Evolutionary conservation across 208 protist genomes (phyloP), one percentile per base, ranked within the genome.

Genomic region (Trypanosoma platydactyli): DNA sequence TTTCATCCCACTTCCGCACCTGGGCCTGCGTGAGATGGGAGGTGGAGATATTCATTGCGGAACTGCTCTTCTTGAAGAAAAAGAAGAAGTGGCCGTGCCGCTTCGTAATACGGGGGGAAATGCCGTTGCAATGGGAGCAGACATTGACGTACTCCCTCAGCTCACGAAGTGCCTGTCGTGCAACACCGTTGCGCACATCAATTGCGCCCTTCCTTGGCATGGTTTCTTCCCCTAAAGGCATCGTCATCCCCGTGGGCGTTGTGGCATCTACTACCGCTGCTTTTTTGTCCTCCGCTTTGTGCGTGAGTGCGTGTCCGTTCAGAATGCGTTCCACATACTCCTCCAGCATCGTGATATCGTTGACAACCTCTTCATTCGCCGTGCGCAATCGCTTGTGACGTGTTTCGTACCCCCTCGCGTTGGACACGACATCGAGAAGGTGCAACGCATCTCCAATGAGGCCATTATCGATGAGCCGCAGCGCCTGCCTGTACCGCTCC

Each of bases 41-140:
- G 51, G 77, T 72, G 1, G 71, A 64, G 22, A 93, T 66, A 60
- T 92, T 93, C 40, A 84, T 65, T 40, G 82, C 68, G 0, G 71
- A 65, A 64, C 79, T 85, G 60, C 71, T 80, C 62, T 86, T 80
- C 44, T 71, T 89, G 67, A 91, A 92, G 59, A 73, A 88, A 71
- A 94, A 94, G 75, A 91, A 96, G 58, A 96, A 80, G 33, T 94
- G 87, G 5, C 83, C 81, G 69, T 88, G 80, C 59, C 90, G 84
- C 15, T 77, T 85, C 7, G 78, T 86, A 62, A 92, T 83, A 67
- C 78, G 72, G 2, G 90, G 90, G 5, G 88, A 94, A 44, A 89
- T 80, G 49, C 61, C 75, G 27, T 77, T 69, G 70, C 90, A 96
- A 80, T 93, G 88, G 27, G 81, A 66, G 69, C 90, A 96, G 6